Conservation (phyloP, 176 grass and related monocot species). For the Triticum dicoccoides region DNA sequence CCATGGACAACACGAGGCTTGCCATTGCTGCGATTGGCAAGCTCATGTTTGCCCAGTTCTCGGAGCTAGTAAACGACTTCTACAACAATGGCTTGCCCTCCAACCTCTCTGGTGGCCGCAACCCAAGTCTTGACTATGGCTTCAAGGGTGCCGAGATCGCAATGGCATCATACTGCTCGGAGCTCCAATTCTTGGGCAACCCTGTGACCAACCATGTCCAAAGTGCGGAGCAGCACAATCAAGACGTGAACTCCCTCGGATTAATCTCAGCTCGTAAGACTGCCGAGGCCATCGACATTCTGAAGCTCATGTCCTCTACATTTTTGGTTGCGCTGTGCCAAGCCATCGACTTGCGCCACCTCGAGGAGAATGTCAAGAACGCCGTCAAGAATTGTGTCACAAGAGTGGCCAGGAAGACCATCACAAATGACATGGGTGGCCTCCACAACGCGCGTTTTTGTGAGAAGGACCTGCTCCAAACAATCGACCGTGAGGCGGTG, state of each 20-base stretch:
- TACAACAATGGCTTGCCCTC: conserved; percentile 86
- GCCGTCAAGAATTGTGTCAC: not conserved
- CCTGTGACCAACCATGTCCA: conserved; percentile 86
- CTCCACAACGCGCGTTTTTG: not conserved
- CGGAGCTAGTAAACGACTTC: conserved; percentile 78
- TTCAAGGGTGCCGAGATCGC: conserved; percentile 92
- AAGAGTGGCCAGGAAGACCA: not conserved
- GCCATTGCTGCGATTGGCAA: conserved; percentile 59
- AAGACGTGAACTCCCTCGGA: conserved; percentile 80
- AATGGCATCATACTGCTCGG: conserved; percentile 79
- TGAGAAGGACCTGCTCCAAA: not conserved
- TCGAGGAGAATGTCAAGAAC: conserved; percentile 18
- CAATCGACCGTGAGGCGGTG: not conserved
- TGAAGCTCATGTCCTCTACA: conserved; percentile 81
- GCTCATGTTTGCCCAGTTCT: conserved; percentile 86
- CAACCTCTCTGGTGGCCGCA: conserved; percentile 72
- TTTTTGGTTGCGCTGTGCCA: conserved; percentile 16
- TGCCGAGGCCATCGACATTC: conserved; percentile 62
- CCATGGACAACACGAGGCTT: conserved; percentile 64
- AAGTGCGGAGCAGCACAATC: conserved; percentile 90
- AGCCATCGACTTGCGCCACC: conserved; percentile 19
- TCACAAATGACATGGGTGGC: not conserved
- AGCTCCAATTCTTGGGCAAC: conserved; percentile 79
- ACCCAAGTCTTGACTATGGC: conserved; percentile 82
- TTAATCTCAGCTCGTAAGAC: conserved; percentile 80